Percentiles rank a stretch among this genome's conserved stretches.
These are phyloP conservation scores for Beauveria sp. DNA, from an alignment of 2,329 filamentous ascomycete genomes.

Conservation along the genomic window DNA sequence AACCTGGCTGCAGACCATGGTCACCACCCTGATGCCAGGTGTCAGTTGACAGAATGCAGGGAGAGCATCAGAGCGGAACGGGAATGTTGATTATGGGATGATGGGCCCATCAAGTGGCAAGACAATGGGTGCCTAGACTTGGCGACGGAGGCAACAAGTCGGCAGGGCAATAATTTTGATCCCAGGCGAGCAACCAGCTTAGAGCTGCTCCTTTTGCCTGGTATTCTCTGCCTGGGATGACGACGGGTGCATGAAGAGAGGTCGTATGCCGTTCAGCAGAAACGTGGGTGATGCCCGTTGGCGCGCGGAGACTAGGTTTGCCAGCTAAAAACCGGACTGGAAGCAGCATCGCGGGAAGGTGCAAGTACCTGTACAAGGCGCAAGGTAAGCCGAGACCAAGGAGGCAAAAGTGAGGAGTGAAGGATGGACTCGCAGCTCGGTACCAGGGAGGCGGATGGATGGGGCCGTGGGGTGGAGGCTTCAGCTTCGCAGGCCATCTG, in stretches of 20 bases:
- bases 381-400: not conserved
- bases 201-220: not conserved
- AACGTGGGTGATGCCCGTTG: not conserved
- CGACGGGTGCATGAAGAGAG: not conserved
- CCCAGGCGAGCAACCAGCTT: not conserved
- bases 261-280: not conserved
- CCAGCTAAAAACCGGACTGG: not conserved
- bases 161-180: not conserved
- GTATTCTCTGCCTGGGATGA: not conserved
- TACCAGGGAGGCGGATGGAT: not conserved
- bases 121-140: not conserved
- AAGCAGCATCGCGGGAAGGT: not conserved
- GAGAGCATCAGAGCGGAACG: not conserved
- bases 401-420: not conserved
- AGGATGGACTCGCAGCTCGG: not conserved
- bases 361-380: not conserved
- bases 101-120: not conserved
- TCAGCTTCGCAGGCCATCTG: constrained; percentile 2
- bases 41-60: not conserved
- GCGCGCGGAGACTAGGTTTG: not conserved
- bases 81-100: not conserved
- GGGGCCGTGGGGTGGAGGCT: not conserved
- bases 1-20: not conserved
- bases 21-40: not conserved
- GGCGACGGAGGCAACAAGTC: not conserved